Evolutionary conservation across 495 filamentous ascomycete genomes (phyloP).

Genomic region (Rostrohypoxylon terebratum): DNA sequence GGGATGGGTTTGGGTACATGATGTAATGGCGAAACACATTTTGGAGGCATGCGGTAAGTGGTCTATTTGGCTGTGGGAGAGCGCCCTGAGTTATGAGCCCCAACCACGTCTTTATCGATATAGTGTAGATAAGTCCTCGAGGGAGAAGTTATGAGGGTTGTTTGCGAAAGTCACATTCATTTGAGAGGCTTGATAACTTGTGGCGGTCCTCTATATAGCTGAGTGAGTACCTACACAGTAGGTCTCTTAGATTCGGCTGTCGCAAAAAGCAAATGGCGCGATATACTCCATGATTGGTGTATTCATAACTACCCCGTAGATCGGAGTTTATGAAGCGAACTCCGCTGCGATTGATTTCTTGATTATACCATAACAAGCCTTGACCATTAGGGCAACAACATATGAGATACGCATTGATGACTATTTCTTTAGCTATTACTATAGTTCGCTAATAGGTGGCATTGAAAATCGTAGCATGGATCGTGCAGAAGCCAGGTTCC

Average conservation of each 20-base stretch:
- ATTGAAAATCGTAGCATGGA: background rate
- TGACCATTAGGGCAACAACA: background rate
- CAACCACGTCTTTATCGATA: constrained; percentile 4
- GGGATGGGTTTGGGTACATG: background rate
- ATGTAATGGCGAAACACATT: constrained; percentile 1
- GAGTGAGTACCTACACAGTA: no score
- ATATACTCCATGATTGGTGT: background rate
- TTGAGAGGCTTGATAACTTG: background rate
- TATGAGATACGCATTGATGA: background rate
- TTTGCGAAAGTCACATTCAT: background rate
- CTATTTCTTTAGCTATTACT: background rate
- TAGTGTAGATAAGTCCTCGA: background rate
- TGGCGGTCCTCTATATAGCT: background rate
- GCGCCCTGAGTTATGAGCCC: background rate
- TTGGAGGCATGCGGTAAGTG: background rate
- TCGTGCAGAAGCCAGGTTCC: background rate
- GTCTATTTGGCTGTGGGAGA: background rate
- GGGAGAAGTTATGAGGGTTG: background rate
- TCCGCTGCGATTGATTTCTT: background rate
- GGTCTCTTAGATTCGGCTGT: background rate
- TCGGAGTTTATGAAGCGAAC: background rate
- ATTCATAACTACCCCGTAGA: background rate
- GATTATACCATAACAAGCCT: background rate
- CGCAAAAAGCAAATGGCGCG: background rate
- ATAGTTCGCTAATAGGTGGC: background rate